Evolutionary conservation across 257 asterid species (phyloP).

Genomic region (Coffea eugenioides): DNA sequence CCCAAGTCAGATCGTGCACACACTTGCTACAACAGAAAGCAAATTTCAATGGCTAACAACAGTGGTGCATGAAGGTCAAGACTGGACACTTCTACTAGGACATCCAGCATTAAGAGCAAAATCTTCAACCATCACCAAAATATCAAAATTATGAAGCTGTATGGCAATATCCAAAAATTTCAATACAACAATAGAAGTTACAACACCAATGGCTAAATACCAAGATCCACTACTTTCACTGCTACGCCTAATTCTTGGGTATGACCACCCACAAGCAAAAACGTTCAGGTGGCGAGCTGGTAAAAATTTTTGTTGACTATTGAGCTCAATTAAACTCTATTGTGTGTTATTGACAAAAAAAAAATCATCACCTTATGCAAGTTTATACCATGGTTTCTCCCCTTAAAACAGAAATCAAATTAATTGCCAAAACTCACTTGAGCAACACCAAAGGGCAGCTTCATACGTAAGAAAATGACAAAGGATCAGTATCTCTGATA

Average conservation of each 20-base stretch:
- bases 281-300: not conserved
- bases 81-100: not conserved
- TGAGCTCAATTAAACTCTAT: not conserved
- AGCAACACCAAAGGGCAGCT: not conserved
- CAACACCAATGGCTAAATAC: not conserved
- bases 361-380: not conserved
- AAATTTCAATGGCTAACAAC: not conserved
- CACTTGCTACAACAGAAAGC: not conserved
- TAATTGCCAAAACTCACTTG: not conserved
- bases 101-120: not conserved
- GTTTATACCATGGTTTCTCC: not conserved
- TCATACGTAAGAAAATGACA: not conserved
- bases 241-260: not conserved
- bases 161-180: not conserved
- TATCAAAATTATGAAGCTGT: not conserved
- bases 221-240: not conserved
- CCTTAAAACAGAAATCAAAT: not conserved
- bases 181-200: not conserved
- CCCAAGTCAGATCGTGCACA: not conserved
- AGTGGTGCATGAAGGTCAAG: not conserved
- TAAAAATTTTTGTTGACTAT: not conserved
- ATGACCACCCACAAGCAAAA: not conserved
- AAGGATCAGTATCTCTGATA: not conserved
- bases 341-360: not conserved
- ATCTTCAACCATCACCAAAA: not conserved